These are phyloP conservation scores for Aureobasidium uvarum DNA, from an alignment of 2,329 filamentous ascomycete species.

Conservation along the genomic window DNA sequence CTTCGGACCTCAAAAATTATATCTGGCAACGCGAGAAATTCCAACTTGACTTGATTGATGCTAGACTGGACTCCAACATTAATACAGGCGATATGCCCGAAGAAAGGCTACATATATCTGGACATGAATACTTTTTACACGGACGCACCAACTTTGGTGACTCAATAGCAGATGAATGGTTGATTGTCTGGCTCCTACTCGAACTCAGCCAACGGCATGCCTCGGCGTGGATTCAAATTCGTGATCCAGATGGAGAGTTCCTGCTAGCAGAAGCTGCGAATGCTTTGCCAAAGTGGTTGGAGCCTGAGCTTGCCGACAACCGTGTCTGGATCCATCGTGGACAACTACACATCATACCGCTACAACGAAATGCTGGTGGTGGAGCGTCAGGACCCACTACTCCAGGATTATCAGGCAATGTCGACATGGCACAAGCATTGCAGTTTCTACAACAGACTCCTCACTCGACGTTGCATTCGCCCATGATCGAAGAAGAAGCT, in stretches of 20 bases:
- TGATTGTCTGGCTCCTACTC: slow-evolving; percentile 84
- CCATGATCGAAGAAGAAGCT: slow-evolving; percentile 77
- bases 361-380: slow-evolving; percentile 33
- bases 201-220: slow-evolving; percentile 72
- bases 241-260: slow-evolving; percentile 92
- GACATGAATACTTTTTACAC: slow-evolving; percentile 49
- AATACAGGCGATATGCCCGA: neutral
- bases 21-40: slow-evolving; percentile 91
- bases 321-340: slow-evolving; percentile 85
- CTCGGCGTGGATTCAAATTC: slow-evolving; percentile 76
- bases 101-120: slow-evolving; percentile 11
- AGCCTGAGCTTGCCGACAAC: slow-evolving; percentile 82
- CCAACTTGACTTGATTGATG: slow-evolving; percentile 57
- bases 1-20: slow-evolving; percentile 69
- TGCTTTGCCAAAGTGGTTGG: slow-evolving; percentile 83
- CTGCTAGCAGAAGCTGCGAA: slow-evolving; percentile 91
- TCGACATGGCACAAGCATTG: slow-evolving; percentile 66
- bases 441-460: slow-evolving; percentile 57
- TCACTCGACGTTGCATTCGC: slow-evolving; percentile 64
- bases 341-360: slow-evolving; percentile 70
- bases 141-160: slow-evolving; percentile 87
- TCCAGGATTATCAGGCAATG: slow-evolving; percentile 37
- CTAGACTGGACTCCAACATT: slow-evolving; percentile 42
- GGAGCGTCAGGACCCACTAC: slow-evolving; percentile 15
- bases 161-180: slow-evolving; percentile 95